Evolutionary conservation across 257 asterid genomes (phyloP).

Genomic region (Nicotiana sylvestris): DNA sequence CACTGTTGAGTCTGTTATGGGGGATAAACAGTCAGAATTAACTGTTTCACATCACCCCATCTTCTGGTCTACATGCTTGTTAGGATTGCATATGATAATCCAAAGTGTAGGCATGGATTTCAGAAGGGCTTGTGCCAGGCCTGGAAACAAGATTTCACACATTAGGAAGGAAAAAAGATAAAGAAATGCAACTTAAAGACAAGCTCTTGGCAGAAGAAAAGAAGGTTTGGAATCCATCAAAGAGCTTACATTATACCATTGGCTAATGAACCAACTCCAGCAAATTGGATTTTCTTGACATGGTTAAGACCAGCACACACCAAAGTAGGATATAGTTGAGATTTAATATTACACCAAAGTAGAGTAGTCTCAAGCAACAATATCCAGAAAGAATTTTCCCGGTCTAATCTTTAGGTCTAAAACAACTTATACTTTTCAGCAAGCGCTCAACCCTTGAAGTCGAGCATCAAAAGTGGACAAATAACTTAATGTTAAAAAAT

Average conservation of each 20-base stretch:
- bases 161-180: not conserved
- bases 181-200: not conserved
- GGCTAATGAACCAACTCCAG: no score
- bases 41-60: not conserved
- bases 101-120: slow-evolving; percentile 69
- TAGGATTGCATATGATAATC: slow-evolving; percentile 63
- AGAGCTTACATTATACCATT: not conserved
- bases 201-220: not conserved
- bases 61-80: slow-evolving; percentile 1
- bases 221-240: not conserved
- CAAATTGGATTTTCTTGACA: no score
- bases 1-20: not conserved
- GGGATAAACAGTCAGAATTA: not conserved
- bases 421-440: not conserved
- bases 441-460: not conserved
- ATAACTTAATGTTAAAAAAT: not conserved
- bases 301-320: no score
- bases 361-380: not conserved
- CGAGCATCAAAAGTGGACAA: not conserved
- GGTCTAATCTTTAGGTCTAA: not conserved
- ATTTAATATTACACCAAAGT: not conserved
- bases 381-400: not conserved
- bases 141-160: slow-evolving; percentile 30
- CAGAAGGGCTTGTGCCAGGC: slow-evolving; percentile 96
- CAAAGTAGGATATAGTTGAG: no score